Evolutionary conservation across 352 stramenopile species (phyloP).

Genomic region (Pythium rishiriense): DNA sequence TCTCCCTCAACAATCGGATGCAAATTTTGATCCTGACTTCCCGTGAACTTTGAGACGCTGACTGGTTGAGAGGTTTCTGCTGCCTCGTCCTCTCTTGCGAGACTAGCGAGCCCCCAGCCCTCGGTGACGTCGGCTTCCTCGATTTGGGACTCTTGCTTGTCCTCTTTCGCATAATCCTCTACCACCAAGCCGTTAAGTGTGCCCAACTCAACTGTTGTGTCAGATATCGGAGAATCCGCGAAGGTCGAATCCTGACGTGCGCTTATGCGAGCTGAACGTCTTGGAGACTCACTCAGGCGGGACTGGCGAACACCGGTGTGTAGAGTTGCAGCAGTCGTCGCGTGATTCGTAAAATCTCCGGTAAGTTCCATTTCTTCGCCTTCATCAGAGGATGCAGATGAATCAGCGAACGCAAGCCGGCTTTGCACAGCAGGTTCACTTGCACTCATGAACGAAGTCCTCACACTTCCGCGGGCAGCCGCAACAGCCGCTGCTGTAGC

Average conservation of each 20-base stretch:
- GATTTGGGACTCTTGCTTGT: not conserved
- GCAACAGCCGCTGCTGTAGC: conserved; percentile 24
- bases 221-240: conserved; percentile 30
- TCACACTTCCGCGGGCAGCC: conserved; percentile 34
- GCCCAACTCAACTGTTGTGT: conserved; percentile 61
- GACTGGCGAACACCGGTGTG: conserved; percentile 11
- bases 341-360: conserved; percentile 66
- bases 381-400: conserved; percentile 73
- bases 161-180: conserved; percentile 34
- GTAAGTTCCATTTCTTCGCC: conserved; percentile 89
- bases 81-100: conserved; percentile 33
- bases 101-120: conserved; percentile 23
- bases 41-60: conserved; percentile 1
- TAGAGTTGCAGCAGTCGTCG: conserved; percentile 20
- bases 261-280: conserved; percentile 14
- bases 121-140: conserved; percentile 17
- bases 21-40: conserved; percentile 32
- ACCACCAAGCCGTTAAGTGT: conserved; percentile 61
- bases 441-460: conserved; percentile 51
- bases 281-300: conserved; percentile 18
- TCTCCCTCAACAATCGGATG: conserved; percentile 69
- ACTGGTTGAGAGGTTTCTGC: conserved; percentile 1
- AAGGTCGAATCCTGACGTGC: conserved; percentile 30
- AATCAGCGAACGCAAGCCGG: conserved; percentile 64
- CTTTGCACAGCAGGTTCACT: conserved; percentile 23